Conservation (phyloP, 1,284 basidiomycete genomes). For the Ceratobasidium theobromae region DNA sequence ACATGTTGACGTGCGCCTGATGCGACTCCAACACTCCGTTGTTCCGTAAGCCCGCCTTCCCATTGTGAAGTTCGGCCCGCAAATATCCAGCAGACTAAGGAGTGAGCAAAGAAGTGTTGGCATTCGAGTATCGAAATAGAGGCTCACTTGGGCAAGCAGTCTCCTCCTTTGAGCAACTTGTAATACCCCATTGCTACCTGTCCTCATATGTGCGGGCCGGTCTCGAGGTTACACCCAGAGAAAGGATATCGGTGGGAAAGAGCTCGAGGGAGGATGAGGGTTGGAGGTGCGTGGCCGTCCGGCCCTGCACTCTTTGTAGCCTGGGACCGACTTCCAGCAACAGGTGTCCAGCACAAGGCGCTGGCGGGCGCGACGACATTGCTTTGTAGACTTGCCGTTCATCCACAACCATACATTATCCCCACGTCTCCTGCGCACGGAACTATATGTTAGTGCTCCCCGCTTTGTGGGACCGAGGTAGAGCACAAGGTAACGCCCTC, state of each 20-base stretch:
- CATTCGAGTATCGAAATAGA: constrained; percentile 12
- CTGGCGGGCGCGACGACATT: not conserved
- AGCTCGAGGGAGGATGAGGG: constrained; percentile 19
- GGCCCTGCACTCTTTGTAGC: constrained; percentile 19
- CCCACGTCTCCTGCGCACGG: not conserved
- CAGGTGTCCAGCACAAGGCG: constrained; percentile 13
- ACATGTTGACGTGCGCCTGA: constrained; percentile 28
- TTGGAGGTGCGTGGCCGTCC: constrained; percentile 8
- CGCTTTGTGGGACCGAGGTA: not conserved
- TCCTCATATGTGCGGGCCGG: not conserved
- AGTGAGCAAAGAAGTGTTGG: not conserved
- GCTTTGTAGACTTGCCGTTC: constrained; percentile 21
- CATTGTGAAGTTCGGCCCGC: constrained; percentile 13
- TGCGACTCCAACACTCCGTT: constrained; percentile 28
- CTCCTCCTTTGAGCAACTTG: not conserved
- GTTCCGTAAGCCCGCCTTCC: constrained; percentile 30
- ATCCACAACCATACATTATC: constrained; percentile 13
- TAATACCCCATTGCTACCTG: not conserved
- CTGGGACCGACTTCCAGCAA: constrained; percentile 16
- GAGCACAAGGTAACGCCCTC: not conserved
- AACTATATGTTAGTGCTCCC: constrained; percentile 7
- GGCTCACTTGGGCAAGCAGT: not conserved
- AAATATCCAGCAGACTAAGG: constrained; percentile 29
- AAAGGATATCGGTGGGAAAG: constrained; percentile 9
- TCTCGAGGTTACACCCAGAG: not conserved